These are phyloP conservation scores for Pogostemon cablin DNA, from an alignment of 257 asterid species.

Conservation along the genomic window DNA sequence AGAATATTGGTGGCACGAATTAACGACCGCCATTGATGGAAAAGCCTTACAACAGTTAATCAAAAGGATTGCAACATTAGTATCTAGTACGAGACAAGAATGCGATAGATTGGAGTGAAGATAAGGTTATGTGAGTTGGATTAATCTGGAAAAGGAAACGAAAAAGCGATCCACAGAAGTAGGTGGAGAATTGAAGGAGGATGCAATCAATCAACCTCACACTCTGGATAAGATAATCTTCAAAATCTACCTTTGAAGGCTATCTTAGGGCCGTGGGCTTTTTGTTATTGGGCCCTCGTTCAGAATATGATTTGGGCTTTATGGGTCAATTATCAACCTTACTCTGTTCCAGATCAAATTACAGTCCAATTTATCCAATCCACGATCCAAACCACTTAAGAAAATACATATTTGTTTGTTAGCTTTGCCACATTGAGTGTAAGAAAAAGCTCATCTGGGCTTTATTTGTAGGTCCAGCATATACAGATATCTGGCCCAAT, in stretches of 20 bases:
- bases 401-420: not conserved
- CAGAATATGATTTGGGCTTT: not conserved
- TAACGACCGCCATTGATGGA: constrained; percentile 68
- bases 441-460: too few relatives aligned
- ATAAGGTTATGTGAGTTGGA: constrained; percentile 47
- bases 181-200: constrained; percentile 31
- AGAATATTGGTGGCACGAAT: constrained; percentile 58
- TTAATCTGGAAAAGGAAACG: constrained; percentile 25
- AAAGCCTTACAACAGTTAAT: constrained; percentile 20
- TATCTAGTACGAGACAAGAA: not conserved
- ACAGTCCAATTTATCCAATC: not conserved
- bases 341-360: not conserved
- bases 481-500: too few relatives aligned
- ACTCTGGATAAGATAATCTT: constrained; percentile 62
- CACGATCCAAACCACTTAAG: not conserved
- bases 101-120: constrained; percentile 33
- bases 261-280: not conserved
- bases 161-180: constrained; percentile 37
- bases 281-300: not conserved
- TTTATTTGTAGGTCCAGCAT: too few relatives aligned
- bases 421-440: too few relatives aligned
- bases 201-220: constrained; percentile 58
- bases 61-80: constrained; percentile 42
- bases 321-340: not conserved
- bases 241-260: constrained; percentile 1